Conservation (phyloP, 805 yeast species). For the Komagataella kurtzmanii region DNA sequence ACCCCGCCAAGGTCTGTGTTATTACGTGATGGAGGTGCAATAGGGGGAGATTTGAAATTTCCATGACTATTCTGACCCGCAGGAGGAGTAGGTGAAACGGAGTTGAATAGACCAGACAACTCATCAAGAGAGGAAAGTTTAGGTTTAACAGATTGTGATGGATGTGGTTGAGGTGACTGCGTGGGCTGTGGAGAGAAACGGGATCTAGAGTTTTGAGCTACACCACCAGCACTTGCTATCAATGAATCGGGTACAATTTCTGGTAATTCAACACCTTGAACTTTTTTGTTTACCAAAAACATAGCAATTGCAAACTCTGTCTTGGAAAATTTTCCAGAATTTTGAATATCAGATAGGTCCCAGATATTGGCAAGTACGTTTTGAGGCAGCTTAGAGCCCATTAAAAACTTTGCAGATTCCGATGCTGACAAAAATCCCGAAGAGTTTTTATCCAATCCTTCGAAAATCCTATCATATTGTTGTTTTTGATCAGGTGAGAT, state of each 20-base stretch:
- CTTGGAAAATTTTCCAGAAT: constrained; percentile 68
- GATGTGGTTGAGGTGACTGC: constrained; percentile 7
- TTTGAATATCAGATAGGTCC: constrained; percentile 88
- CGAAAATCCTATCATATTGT: constrained; percentile 73
- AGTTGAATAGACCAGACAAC: constrained; percentile 48
- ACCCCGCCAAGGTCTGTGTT: constrained; percentile 16
- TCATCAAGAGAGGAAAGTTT: constrained; percentile 21
- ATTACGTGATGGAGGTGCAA: constrained; percentile 14
- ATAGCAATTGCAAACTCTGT: constrained; percentile 88
- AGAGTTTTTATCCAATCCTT: constrained; percentile 54
- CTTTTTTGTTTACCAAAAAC: constrained; percentile 77
- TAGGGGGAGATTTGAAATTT: constrained; percentile 16
- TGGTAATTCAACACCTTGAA: constrained; percentile 69
- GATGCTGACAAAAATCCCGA: constrained; percentile 56
- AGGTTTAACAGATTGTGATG: constrained; percentile 12
- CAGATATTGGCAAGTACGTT: constrained; percentile 80
- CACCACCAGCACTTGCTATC: constrained; percentile 14
- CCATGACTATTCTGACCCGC: not conserved
- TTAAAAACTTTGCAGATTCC: constrained; percentile 78
- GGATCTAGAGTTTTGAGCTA: constrained; percentile 6
- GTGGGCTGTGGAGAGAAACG: constrained; percentile 4
- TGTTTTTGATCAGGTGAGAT: constrained; percentile 55
- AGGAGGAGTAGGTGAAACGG: constrained; percentile 41
- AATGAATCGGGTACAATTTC: constrained; percentile 60
- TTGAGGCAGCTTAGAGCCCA: constrained; percentile 78